Base-by-base conservation (phyloP, 2,329 filamentous ascomycete genomes). In the Atkinsonella texensis region DNA sequence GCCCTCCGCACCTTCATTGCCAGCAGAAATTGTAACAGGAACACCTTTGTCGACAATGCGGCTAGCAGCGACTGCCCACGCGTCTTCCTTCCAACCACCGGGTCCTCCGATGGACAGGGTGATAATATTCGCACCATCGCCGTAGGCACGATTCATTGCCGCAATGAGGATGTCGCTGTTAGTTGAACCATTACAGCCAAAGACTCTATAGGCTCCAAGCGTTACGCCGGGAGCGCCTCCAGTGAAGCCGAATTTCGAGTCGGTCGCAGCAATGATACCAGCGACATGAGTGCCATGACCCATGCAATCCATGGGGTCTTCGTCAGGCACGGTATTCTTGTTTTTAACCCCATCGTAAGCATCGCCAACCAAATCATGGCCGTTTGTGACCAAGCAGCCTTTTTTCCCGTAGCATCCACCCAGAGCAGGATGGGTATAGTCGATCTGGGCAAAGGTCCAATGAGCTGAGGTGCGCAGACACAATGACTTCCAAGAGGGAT, bases 391-490 rank as follows among this genome's bases (percentile, higher is more conserved):
- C 12, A 74, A 64, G 55, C 65, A 74, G 0, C 71, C 72, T 23
- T 46, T 20, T 23, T 46, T 20, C 3, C 74, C 74, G 54, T 74
- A 75, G 49, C 73, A 70, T 6, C 71, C 46, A 13, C 82, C 82
- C 0, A 85, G 73, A 20, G 78, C 77, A 2, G 79, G 76, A 57
- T 84, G 81, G 0, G 66, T 73, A 59, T 83, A 84, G 60, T 85
- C 80, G 45, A 82, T 66, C 35, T 38, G 15, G 35, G 15, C 4
- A 38, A 38, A 38, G 15, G 35, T 38, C 10, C 15, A 15, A 38
- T 38, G 11, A 38, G 35, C 35, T 12, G 28, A 28, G 28, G 28
- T 28, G 28, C 7, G 28, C 28, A 28, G 28, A 28, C 28, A 28
- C 28, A 28, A 28, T 28, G 7, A 8, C 28, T 28, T 28, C 28